Evolutionary conservation across 352 stramenopile genomes (phyloP), one percentile per base, ranked within the genome.

Genomic region (Globisporangium perplexum): DNA sequence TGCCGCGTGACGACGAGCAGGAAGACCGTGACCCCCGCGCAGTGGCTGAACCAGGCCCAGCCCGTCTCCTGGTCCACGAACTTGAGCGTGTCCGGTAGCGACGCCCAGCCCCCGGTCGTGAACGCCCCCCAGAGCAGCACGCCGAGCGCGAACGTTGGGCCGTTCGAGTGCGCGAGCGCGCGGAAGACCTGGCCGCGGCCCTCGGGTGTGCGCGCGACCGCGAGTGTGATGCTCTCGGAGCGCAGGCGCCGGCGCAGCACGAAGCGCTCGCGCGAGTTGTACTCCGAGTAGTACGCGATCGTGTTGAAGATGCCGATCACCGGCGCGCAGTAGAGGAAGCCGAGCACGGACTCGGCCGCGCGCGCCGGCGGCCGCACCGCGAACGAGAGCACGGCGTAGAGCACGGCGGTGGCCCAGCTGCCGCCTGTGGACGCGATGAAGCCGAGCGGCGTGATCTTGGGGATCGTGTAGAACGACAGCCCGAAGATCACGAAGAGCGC

Each of bases 31-130:
- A 90, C 65, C 28, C 83, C 83, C 2, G 83, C 83, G 50, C 76
- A 88, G 46, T 93, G 83, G 45, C 83, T 93, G 57, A 93, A 93
- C 83, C 83, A 93, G 18, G 79, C 83, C 83, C 83, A 93, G 17
- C 83, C 83, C 10, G 83, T 93, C 18, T 81, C 77, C 68, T 90
- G 72, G 53, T 93, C 83, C 18, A 93, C 83, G 59, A 93, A 90
- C 49, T 93, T 93, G 47, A 93, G 59, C 50, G 67, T 72, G 5
- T 90, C 77, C 10, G 83, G 83, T 26, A 93, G 66, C n/a, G 83
- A 93, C 6, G 78, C 72, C 78, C 81, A 93, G 8, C 76, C 72
- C 44, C 83, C 83, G 0, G 86, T 59, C 3, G 83, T 93, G 44
- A 89, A 88, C 24, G 74, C 76, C 2, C 63, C 79, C 83, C 83